Evolutionary conservation across 257 asterid genomes (phyloP), one percentile per base, ranked within the genome.

Genomic region (Plantago ovata): DNA sequence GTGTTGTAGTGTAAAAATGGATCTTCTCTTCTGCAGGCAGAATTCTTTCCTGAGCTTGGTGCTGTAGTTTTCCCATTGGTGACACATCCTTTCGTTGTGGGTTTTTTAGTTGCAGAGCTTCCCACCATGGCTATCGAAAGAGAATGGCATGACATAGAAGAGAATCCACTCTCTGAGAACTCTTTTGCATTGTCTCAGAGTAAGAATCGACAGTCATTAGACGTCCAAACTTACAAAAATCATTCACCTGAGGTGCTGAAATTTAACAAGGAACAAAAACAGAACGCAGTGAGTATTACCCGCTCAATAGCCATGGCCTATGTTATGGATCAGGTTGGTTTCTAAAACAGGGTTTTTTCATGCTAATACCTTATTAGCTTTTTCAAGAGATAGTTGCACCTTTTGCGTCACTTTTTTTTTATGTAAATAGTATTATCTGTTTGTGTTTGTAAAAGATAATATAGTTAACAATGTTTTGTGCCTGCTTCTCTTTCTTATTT

Each of bases 251-350:
- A 69, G 72, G 67, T 64, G 74, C 76, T 58, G 49, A 62, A 61
- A 60, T 77, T 87, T 59, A 78, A 84, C 7, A 51, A 72, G 38
- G 96, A 92, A 69, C 93, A 85, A 68, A 75, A 79, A 71, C 69
- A 72, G 64, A 92, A 81, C 76, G 95, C 96, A 58, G 63, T 80
- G 45, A 81, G 82, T 64, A 87, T 92, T 57, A 80, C 94, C 44
- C 83, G 87, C 39, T 81, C 98, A 13, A 75, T 92, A 51, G 94
- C 96, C 68, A 69, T 72, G 86, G 98, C 94, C 10, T 85, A 92
- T 79, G 93, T 92, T 69, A 87, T 92, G 96, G 98, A 92, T 75
- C 98, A 87, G 96, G 98, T 92, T 69, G 53, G 50, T 68, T 63
- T 42, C 39, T 38, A 39, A 48, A 16, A 58, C 43, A 38, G 38